Percentiles rank a stretch among this genome's conserved stretches.
These are phyloP conservation scores for Aquanectria penicillioides DNA, from an alignment of 2,329 filamentous ascomycete genomes.

Conservation along the genomic window DNA sequence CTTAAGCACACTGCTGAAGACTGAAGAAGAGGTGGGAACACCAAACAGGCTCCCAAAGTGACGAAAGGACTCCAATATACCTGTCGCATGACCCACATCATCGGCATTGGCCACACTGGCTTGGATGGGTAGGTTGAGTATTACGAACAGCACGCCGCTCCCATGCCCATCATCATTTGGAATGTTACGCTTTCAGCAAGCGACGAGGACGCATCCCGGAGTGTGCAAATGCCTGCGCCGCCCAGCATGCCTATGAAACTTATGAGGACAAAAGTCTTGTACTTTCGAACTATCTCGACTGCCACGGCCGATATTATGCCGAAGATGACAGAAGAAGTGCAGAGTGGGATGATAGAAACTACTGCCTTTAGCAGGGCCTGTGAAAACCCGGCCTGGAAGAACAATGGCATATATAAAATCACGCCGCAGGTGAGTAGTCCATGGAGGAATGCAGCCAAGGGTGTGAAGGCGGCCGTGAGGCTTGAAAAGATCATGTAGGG, in stretches of 20 bases:
- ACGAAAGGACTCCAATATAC: not conserved
- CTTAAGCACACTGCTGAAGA: not conserved
- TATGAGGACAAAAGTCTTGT: not conserved
- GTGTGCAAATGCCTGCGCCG: not conserved
- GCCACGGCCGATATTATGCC: not conserved
- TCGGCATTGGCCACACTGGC: not conserved
- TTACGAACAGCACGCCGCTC: not conserved
- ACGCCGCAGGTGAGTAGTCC: not conserved
- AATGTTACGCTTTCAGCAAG: not conserved
- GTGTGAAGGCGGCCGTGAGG: not conserved
- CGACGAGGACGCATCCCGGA: not conserved
- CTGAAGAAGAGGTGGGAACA: not conserved
- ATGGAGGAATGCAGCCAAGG: not conserved
- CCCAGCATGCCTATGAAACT: not conserved
- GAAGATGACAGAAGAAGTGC: not conserved
- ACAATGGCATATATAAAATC: not conserved
- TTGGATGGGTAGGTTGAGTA: not conserved
- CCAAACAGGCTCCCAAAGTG: not conserved
- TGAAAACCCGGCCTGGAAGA: not conserved
- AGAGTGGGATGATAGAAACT: not conserved
- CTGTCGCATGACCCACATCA: not conserved
- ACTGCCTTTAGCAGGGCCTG: not conserved
- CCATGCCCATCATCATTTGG: not conserved
- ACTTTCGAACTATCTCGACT: not conserved
- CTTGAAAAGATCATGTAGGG: not conserved